Conservation (phyloP, 2,329 filamentous ascomycete species). For the Aureobasidium melanogenum region DNA sequence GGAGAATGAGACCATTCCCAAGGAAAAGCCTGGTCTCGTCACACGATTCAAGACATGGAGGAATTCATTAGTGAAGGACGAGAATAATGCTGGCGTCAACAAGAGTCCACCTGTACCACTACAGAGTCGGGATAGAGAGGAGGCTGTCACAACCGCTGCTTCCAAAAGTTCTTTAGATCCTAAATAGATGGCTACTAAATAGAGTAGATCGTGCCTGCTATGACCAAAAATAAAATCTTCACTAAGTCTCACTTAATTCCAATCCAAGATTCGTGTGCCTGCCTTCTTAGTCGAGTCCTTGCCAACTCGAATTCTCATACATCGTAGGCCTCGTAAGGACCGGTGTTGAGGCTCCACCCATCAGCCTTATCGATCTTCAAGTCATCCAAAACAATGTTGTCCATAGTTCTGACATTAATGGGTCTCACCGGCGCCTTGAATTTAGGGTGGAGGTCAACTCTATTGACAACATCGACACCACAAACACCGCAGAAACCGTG, state of each 20-base stretch:
- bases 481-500: slow-evolving; percentile 5
- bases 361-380: background rate
- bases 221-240: background rate
- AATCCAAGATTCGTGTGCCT: background rate
- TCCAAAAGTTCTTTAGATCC: background rate
- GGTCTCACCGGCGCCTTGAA: background rate
- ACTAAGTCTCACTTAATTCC: background rate
- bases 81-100: background rate
- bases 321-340: background rate
- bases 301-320: background rate
- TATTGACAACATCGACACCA: slow-evolving; percentile 3
- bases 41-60: background rate
- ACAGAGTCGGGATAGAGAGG: background rate
- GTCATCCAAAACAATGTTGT: background rate
- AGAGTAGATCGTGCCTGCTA: background rate
- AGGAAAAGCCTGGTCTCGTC: background rate
- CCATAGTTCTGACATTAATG: slow-evolving; percentile 1
- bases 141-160: background rate
- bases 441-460: background rate
- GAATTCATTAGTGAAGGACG: background rate
- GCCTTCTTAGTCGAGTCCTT: too few relatives aligned
- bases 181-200: background rate
- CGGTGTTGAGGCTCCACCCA: background rate
- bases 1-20: background rate
- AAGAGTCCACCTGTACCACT: background rate